Percentiles rank a stretch among this genome's conserved stretches.
Evolutionary conservation across 257 asterid genomes (phyloP).

Genomic region (Gardenia jasminoides): DNA sequence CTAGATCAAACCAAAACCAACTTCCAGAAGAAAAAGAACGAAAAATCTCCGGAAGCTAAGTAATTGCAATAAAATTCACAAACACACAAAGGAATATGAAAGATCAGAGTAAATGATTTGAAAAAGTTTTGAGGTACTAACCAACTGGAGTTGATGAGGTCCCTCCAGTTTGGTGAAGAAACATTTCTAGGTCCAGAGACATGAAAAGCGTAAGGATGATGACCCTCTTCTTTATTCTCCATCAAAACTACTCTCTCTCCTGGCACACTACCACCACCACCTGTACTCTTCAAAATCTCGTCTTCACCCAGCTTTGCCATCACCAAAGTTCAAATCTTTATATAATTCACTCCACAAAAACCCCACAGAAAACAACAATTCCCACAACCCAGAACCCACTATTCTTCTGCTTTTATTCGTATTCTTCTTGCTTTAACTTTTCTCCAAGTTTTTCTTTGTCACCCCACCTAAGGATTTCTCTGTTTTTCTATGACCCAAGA

Average conservation of each 20-base stretch:
- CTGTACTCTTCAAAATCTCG: slow-evolving; percentile 9
- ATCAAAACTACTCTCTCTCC: slow-evolving; percentile 16
- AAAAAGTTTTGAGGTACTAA: slow-evolving; percentile 21
- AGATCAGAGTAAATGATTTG: background rate
- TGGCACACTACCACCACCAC: background rate
- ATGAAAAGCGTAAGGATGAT: slow-evolving; percentile 73
- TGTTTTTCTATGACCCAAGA: background rate
- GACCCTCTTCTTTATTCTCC: slow-evolving; percentile 11
- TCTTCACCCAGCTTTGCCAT: slow-evolving; percentile 16
- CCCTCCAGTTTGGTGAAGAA: slow-evolving; percentile 72
- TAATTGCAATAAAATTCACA: background rate
- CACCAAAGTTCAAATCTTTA: background rate
- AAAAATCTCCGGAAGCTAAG: background rate
- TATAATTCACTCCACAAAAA: background rate
- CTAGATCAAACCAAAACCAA: too few relatives aligned
- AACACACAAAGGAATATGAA: background rate
- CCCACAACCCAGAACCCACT: background rate
- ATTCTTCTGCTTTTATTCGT: slow-evolving; percentile 1
- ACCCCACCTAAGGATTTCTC: slow-evolving; percentile 16
- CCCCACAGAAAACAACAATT: background rate
- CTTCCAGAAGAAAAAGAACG: background rate
- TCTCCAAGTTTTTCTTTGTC: background rate
- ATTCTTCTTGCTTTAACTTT: slow-evolving; percentile 4
- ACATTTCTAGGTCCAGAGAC: slow-evolving; percentile 79
- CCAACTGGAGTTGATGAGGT: slow-evolving; percentile 69